Base-by-base conservation (phyloP, 2,329 filamentous ascomycete genomes). In the Colletotrichum godetiae region DNA sequence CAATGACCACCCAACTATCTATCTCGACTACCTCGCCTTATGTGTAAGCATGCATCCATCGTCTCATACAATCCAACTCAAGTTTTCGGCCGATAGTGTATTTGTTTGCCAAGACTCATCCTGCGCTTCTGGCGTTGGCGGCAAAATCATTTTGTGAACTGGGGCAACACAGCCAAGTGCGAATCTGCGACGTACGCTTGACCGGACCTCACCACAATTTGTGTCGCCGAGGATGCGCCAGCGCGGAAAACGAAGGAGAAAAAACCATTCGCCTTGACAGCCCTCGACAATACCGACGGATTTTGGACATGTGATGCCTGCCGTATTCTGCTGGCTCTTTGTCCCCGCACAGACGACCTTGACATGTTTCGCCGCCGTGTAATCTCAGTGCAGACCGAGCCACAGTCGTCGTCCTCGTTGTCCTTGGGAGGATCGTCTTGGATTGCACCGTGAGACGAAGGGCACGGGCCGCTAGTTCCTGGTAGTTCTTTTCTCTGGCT, bases 371-470 rank as follows among this genome's bases (percentile, higher is more conserved):
- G 71, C 33, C 46, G 61, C 56, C 61, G 31, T 61, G 71, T 37
- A 61, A 66, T 61, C 35, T 73, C 61, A 67, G 71, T 31, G 60
- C 31, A 71, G 67, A 19, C 67, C 71, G 71, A 73, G 71, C 67
- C 57, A 64, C 60, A 19, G n/a, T 29, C 33, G 33, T 31, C 24
- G 58, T n/a, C 37, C 37, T 19, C 37, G 15, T 42, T 13, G 37
- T 15, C 37, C 10, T 42, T 49, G 55, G n/a, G 35, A 61, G 49
- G 49, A 46, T 31, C 35, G n/a, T 29, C 33, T 24, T 27, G 27
- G 24, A 13, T 37, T 46, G n/a, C 46, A 13, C n/a, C 12, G 57
- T 29, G 27, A 37, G 49, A 59, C 37, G 56, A 64, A 56, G 24
- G 46, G 49, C 68, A 72, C 64, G 64, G 64, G 11, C 68, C 56